Base-by-base conservation (phyloP, 192 early-diverging fungal species). In the Umbelopsis ramanniana region DNA sequence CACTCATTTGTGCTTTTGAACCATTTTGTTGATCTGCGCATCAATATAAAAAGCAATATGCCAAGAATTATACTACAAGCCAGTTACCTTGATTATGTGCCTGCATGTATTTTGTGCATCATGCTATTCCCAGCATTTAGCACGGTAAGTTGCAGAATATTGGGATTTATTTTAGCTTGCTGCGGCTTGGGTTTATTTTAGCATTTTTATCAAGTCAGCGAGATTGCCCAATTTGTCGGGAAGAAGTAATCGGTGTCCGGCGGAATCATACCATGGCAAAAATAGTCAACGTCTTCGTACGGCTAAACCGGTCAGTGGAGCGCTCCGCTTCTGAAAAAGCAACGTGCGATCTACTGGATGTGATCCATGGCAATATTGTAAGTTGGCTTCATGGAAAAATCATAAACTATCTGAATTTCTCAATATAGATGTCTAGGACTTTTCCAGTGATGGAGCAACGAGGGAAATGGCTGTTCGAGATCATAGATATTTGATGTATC, bases 201-300 rank as follows among this genome's bases (percentile, higher is more conserved):
- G 15, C 2, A 29, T 3, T 63, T 9, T 37, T 0, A 6, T 14
- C 29, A 19, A 63, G 57, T 37, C 57, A 63, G 26, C 57, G 57
- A 15, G 57, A 63, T 63, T 63, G 57, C 29, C 57, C 57, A 19
- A 63, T 63, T 29, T 63, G 57, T n/a, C 26, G 57, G 5, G 57
- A 63, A 8, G 29, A 63, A 19, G 57, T 63, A 29, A 63, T 63
- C 15, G 57, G 35, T 26, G 26, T 63, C 10, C 26, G 57, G 14
- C 57, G 29, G 24, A 63, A 63, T 5, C 57, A 63, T 37, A 63
- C 57, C 57, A 63, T 63, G 57, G 33, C 57, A 29, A 63, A 63
- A 35, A 63, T 63, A 63, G 17, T 63, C 29, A 63, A 63, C 33
- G 15, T 63, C 26, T 63, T 38, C 35, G 14, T 63, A 29, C 26